Evolutionary conservation across 768 basidiomycete species (phyloP).

Genomic region (Mycena venus): DNA sequence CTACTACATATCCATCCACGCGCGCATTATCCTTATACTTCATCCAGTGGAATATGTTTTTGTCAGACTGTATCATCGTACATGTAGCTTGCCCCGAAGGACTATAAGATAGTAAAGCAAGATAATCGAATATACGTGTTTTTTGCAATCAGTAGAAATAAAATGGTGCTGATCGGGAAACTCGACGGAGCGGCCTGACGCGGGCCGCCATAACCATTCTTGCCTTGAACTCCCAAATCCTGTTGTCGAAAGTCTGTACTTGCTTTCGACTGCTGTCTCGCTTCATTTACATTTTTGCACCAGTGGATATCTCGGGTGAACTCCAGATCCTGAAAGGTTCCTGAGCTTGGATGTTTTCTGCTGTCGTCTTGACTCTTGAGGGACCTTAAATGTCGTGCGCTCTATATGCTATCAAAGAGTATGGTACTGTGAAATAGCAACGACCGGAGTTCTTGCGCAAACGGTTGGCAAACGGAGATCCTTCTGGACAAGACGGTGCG

Average conservation of each 20-base stretch:
- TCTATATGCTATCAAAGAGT: conserved; percentile 60
- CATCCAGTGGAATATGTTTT: conserved; percentile 23
- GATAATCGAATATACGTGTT: conserved; percentile 30
- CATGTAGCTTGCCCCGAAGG: conserved; percentile 30
- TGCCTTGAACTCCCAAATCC: too few species aligned
- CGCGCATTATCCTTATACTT: conserved; percentile 24
- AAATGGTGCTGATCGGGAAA: too few species aligned
- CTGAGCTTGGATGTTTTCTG: background rate
- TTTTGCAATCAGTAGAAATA: background rate
- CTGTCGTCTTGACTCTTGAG: background rate
- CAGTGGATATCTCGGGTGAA: conserved; percentile 24
- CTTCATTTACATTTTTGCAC: background rate
- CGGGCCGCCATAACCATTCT: too few species aligned
- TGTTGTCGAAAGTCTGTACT: conserved; percentile 3
- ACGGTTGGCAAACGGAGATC: too few species aligned
- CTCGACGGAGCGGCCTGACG: too few species aligned
- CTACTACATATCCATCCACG: background rate
- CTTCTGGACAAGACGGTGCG: conserved; percentile 65
- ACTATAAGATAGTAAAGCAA: conserved; percentile 20
- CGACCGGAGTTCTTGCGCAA: conserved; percentile 52
- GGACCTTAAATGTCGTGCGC: too few species aligned
- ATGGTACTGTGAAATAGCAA: conserved; percentile 54
- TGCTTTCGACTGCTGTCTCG: background rate
- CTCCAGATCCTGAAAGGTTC: conserved; percentile 26
- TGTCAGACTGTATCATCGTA: conserved; percentile 31